phyloP scores from a whole-genome alignment of 768 basidiomycete genomes.

The Boletus rufocinnamomeus region DNA sequence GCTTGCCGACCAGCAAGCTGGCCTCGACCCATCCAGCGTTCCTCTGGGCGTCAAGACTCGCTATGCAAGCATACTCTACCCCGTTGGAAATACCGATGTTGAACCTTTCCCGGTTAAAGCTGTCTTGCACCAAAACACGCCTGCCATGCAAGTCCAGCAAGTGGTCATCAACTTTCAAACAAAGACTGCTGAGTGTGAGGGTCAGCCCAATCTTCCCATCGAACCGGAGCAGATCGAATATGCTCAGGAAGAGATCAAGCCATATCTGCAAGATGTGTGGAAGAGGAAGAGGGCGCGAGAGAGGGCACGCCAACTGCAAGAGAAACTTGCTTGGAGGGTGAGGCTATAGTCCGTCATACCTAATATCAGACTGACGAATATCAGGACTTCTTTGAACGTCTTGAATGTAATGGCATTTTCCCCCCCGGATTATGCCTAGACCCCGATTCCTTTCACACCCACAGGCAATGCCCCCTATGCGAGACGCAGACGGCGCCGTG shows the following conservation, averaged over 20 bases:
- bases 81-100: conserved; percentile 1
- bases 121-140: conserved; percentile 15
- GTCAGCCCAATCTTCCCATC: conserved; percentile 18
- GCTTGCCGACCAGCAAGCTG: conserved; percentile 9
- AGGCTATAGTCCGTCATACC: background rate
- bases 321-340: conserved; percentile 17
- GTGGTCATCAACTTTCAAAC: conserved; percentile 22
- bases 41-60: conserved; percentile 8
- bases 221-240: conserved; percentile 21
- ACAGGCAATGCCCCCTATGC: conserved; percentile 19
- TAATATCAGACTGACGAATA: background rate
- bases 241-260: conserved; percentile 17
- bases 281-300: conserved; percentile 7
- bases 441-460: background rate
- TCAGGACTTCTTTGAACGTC: conserved; percentile 22
- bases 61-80: conserved; percentile 20
- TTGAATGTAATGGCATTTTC: conserved; percentile 12
- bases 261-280: conserved; percentile 16
- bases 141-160: conserved; percentile 8
- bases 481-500: conserved; percentile 7
- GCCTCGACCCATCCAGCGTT: background rate
- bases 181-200: conserved; percentile 17
- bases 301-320: conserved; percentile 4
- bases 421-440: background rate
- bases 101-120: conserved; percentile 16